Evolutionary conservation across 345 rosid species (phyloP), one percentile per base, ranked within the genome.

Genomic region (Draba incana): DNA sequence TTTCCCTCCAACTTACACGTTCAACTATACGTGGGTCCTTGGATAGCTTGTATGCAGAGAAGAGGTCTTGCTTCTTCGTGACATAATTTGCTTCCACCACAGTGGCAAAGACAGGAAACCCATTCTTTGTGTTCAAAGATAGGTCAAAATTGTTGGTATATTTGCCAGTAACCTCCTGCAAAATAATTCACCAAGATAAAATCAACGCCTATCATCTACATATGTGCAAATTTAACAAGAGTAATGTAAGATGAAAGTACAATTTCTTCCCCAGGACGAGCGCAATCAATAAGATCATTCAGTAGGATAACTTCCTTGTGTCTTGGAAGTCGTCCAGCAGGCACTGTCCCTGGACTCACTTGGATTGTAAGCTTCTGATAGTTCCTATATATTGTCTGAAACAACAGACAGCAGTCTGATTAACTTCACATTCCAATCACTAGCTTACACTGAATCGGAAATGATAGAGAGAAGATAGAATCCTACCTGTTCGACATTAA

Each of bases 261-360:
- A n/a, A n/a, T n/a, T n/a, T n/a, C n/a, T n/a, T n/a, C n/a, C n/a
- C n/a, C n/a, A n/a, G n/a, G n/a, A n/a, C n/a, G n/a, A n/a, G n/a
- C n/a, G n/a, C n/a, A n/a, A n/a, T n/a, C n/a, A n/a, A n/a, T n/a
- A n/a, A n/a, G 84, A 76, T 94, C 99, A 74, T 92, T 92, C 71
- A 94, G 66, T 66, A 91, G 74, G 68, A 94, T 94, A 73, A 94
- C 97, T 86, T 94, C 98, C 81, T 94, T 94, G 88, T 86, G 86
- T 88, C 99, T 86, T 49, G 99, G 98, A 75, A 94, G 98, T 71
- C 98, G 84, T 47, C 99, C 99, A 25, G 99, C 99, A 66, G 98
- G 99, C 46, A 94, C 98, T 62, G 88, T 94, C 78, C 98, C 98
- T 50, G 99, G 99, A 77, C 98, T 91, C 84, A 91, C 99, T 79